A percentile compares a stretch with the other conserved stretches of the same genome.
These are phyloP conservation scores for Silene noctiflora DNA, from an alignment of 179 eudicot genomes.

Conservation along the genomic window DNA sequence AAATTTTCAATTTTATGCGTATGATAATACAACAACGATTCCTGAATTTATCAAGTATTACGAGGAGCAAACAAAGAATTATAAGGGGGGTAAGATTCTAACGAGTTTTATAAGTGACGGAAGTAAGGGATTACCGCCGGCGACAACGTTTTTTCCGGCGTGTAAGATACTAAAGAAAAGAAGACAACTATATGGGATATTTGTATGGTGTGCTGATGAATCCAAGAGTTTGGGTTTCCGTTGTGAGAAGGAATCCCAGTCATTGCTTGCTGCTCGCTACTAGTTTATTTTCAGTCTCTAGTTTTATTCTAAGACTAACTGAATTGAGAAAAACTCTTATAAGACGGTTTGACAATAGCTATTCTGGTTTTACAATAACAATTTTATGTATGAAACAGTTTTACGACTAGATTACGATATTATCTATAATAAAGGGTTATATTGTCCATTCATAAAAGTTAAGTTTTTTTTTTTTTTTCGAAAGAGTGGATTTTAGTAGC, in stretches of 20 bases:
- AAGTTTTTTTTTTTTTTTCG: too few relatives aligned
- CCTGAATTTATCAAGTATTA: constrained; percentile 39
- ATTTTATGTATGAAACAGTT: too few relatives aligned
- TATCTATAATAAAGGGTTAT: too few relatives aligned
- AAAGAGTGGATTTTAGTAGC: too few relatives aligned
- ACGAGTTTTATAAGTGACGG: constrained; percentile 48
- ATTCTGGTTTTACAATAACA: too few relatives aligned
- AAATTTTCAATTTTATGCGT: constrained; percentile 63
- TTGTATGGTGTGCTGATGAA: constrained; percentile 65
- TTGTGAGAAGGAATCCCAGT: constrained; percentile 47
- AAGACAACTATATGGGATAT: constrained; percentile 48
- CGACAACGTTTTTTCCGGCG: constrained; percentile 41
- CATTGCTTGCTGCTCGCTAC: constrained; percentile 31
- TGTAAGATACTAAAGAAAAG: constrained; percentile 38
- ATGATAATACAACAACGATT: constrained; percentile 37
- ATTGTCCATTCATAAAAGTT: too few relatives aligned
- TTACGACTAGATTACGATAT: too few relatives aligned
- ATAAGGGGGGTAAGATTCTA: constrained; percentile 49
- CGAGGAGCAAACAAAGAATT: constrained; percentile 35
- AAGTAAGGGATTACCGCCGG: constrained; percentile 45
- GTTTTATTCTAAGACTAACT: too few relatives aligned
- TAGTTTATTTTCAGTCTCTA: too few relatives aligned
- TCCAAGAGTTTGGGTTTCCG: constrained; percentile 42
- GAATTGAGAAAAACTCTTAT: too few relatives aligned
- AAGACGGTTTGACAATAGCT: too few relatives aligned